Base-by-base conservation (phyloP, 2,329 filamentous ascomycete species). In the Penicillium sp. region DNA sequence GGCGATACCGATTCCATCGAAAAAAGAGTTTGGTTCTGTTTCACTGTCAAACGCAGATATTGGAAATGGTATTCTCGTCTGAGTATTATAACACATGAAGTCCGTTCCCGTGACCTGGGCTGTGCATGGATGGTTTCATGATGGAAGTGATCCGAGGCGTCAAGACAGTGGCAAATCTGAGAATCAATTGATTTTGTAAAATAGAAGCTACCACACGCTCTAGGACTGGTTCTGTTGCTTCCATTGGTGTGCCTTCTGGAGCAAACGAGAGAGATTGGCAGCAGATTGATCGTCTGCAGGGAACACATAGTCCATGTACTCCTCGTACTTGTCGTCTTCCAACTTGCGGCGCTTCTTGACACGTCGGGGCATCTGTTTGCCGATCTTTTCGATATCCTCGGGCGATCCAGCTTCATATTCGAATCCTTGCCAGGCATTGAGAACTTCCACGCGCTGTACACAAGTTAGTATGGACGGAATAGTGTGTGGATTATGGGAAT, bases 261-360 rank as follows among this genome's bases (percentile, higher is more conserved):
- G 79, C 73, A 97, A 81, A 72, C 89, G 91, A 50, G 90, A 90
- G 74, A 97, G 79, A 68, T 90, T 92, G 65, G 89, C 89, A 55
- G 89, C 88, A 71, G 91, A 88, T 77, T 91, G 86, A 74, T 97
- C 92, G 78, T 97, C 94, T 5, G 91, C 92, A 0, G 94, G 94
- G 85, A 99, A 99, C 34, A 99, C 85, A 68, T 96, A 97, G 74
- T 97, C 94, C 77, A 94, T 85, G 75, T 96, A 97, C 78, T 99
- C 94, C 81, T 99, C 92, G 79, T 91, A 97, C 38, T 86, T 87
- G 73, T 94, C 92, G 76, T 97, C 93, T 72, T 96, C 92, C 73
- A 96, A 76, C 83, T 87, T 91, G 75, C 94, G 88, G 70, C 91
- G 84, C 82, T 94, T 93, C 87, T 96, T 97, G 70, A 91, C 90